Evolutionary conservation across 2,329 filamentous ascomycete species (phyloP), one percentile per base, ranked within the genome.

Genomic region (Ophiostoma sp.): DNA sequence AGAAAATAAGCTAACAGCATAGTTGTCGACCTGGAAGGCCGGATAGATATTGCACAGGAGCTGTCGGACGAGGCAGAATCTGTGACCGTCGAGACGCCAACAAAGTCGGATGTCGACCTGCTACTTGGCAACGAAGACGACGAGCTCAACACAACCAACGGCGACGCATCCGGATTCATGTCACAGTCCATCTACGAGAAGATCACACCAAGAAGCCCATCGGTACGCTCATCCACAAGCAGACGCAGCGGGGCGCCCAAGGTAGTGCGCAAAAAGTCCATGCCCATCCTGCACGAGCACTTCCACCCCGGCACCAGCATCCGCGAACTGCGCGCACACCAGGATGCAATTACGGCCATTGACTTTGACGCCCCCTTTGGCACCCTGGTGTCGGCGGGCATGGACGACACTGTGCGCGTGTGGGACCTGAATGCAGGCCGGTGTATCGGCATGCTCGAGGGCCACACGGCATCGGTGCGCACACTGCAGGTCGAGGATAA

Each of bases 291-390:
- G 70, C 95, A 99, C 80, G 95, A 98, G 79, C 93, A 98, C 79
- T 92, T 97, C 78, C 90, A 96, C 73, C 89, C 94, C 3, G 95
- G 95, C 23, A 93, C 92, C 44, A 88, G 86, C 76, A 97, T 99
- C 76, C 90, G 90, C 74, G 92, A 97, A 78, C 86, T 98, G 70
- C 89, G 92, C 74, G 93, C 94, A 1, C 95, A 99, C 79, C 89
- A 88, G 68, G 95, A 99, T 77, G 87, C 86, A 71, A 90, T 99
- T 73, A 96, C 94, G 0, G 91, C 94, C 8, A 79, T 99, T 72
- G 95, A 98, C 80, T 99, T 99, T 79, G 95, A 99, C 78, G 91
- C 90, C n/a, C 95, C 95, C 0, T 98, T 98, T 79, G 95, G 95
- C 20, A 96, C 93, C 27, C 88, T 98, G 87, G 93, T 98, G 6